Evolutionary conservation across 345 rosid genomes (phyloP), one percentile per base, ranked within the genome.

Genomic region (Gossypium thurberi): DNA sequence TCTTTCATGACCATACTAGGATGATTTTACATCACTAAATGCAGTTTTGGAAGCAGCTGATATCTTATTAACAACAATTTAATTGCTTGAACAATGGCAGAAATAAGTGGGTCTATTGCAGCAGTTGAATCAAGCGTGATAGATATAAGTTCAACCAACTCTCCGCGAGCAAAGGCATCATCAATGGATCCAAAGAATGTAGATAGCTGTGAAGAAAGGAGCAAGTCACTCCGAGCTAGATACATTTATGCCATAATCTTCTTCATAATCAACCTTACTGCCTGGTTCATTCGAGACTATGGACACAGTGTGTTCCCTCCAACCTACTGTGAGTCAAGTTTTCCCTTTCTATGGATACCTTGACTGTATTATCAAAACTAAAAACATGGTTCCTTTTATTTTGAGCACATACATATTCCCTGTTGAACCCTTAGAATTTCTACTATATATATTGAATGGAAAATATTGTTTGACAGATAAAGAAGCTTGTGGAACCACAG

Each of bases 221-320:
- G 76, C 26, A 83, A 76, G 65, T 86, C 93, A 3, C 70, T 87
- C 23, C 74, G 75, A 78, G 90, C 90, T 74, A 92, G 98, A 28
- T 91, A 87, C 69, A 61, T 76, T 48, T 91, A 91, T 52, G 96
- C 93, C 80, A 76, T 80, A 48, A 85, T 90, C 79, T 94, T 91
- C 85, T 75, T 91, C 76, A 28, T 86, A 2, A 84, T 65, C 46
- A 94, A 90, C 69, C 91, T 94, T 4, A 77, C 75, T 50, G 96
- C 97, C 60, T 94, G 98, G 97, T 87, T 87, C 33, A 78, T 94
- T 71, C 96, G 97, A 2, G 98, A 94, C 79, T 94, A 90, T 23
- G 97, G 92, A 1, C 92, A 88, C 74, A 86, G 60, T 77, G 14
- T 83, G 61, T 58, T 91, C 8, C 57, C 88, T 55, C 73, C 77